Conservation (phyloP, 495 filamentous ascomycete genomes). For the Podospora sp. region DNA sequence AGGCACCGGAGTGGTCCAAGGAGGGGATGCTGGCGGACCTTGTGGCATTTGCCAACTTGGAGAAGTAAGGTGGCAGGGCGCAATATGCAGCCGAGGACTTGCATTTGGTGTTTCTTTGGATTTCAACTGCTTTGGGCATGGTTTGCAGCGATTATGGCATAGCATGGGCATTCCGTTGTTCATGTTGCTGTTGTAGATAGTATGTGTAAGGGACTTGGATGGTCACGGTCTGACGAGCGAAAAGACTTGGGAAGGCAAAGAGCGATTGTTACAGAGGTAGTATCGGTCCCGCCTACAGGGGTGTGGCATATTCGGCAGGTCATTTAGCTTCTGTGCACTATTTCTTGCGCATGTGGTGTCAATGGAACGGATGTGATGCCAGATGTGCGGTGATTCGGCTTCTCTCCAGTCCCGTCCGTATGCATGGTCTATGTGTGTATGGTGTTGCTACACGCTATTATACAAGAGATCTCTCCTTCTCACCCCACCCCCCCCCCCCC, state of each 20-base stretch:
- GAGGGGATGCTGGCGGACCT: conserved; percentile 69
- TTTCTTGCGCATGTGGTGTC: conserved; percentile 12
- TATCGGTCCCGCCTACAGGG: conserved; percentile 3
- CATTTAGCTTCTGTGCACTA: conserved; percentile 30
- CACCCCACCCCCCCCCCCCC: too few species aligned
- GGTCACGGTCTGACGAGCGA: conserved; percentile 12
- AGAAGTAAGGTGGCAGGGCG: conserved; percentile 37
- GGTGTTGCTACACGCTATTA: not conserved
- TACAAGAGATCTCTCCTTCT: not conserved
- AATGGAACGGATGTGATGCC: conserved; percentile 18
- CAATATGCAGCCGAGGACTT: not conserved
- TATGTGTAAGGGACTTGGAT: conserved; percentile 17
- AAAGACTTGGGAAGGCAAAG: conserved; percentile 10
- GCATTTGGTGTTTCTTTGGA: not conserved
- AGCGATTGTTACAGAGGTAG: conserved; percentile 7
- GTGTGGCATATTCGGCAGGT: conserved; percentile 2
- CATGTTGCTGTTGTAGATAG: not conserved
- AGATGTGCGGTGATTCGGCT: not conserved
- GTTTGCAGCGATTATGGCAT: not conserved
- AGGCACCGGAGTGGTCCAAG: conserved; percentile 55
- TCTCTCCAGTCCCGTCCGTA: too few species aligned
- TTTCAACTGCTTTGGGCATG: not conserved
- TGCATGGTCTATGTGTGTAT: not conserved
- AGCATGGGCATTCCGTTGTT: not conserved
- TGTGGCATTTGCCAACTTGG: conserved; percentile 69